Base-by-base conservation (phyloP, 305 asterid species). In the Fraxinus platypoda region DNA sequence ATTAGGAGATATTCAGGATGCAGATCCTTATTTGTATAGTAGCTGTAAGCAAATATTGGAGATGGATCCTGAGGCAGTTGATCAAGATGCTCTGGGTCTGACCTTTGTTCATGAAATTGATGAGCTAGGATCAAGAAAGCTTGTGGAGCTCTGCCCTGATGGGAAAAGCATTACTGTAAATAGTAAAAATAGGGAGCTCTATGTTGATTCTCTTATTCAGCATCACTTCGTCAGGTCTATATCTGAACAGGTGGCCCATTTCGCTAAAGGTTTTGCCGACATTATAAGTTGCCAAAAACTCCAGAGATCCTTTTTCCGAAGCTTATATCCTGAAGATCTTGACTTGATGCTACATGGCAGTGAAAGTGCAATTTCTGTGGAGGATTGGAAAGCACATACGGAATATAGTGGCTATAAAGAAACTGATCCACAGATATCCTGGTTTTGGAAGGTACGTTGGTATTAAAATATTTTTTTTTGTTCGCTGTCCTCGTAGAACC, bases 371-470 rank as follows among this genome's bases (percentile, higher is more conserved):
- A 87, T 97, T 82, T 92, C 93, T 74, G 88, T 92, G 25, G 97
- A 95, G 85, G 98, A 95, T 81, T 97, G 98, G 98, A 91, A 80
- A 84, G 90, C 94, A 75, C 97, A 95, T 85, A 93, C 97, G 0
- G 91, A 92, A 72, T 97, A 91, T 84, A 86, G 81, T 79, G 98
- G 94, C 85, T 95, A 88, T 78, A 76, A 87, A 79, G 88, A 85
- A 84, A 89, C 92, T 4, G 97, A 97, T 85, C 84, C 82, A 76
- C 95, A 92, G 91, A 92, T 97, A 84, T 82, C 89, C 80, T 94
- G 98, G 98, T 97, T 97, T 85, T 95, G 98, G 97, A 84, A 97
- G 98, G 97, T 94, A 89, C 30, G 80, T 74, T 54, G 31, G 9
- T 35, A 35, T 74, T 17, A 9, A n/a, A 17, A 13, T 43, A 28